A percentile compares a stretch with the other conserved stretches of the same genome.
Conservation (phyloP, 2,329 filamentous ascomycete species). For the Stemphylium beticola region DNA sequence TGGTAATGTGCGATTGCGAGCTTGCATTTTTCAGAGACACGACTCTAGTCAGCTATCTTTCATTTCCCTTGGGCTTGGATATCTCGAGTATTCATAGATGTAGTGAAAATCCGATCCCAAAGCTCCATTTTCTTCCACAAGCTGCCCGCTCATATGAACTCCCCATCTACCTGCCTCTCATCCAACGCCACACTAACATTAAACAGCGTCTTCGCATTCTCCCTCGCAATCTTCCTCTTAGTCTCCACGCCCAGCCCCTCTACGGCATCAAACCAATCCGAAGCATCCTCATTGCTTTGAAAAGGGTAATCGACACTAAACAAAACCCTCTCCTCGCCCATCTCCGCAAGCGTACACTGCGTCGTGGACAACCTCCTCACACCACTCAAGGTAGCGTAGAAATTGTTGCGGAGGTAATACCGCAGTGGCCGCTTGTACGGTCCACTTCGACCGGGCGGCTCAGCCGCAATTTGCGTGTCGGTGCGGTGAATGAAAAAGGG, state of each 20-base stretch:
- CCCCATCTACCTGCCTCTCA: not conserved
- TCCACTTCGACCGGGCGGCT: not conserved
- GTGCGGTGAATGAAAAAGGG: not conserved
- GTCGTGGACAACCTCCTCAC: not conserved
- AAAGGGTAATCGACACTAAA: not conserved
- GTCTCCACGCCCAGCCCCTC: not conserved
- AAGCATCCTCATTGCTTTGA: not conserved
- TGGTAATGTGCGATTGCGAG: too few relatives aligned
- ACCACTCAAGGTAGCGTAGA: not conserved
- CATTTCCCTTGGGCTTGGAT: too few relatives aligned
- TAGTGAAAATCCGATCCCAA: too few relatives aligned
- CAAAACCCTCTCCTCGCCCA: not conserved
- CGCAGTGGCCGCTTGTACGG: not conserved
- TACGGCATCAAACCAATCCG: not conserved
- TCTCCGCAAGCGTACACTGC: not conserved
- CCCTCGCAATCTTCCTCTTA: not conserved
- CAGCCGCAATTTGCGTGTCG: not conserved
- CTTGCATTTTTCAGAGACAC: too few relatives aligned
- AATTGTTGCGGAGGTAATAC: not conserved
- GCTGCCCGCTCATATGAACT: not conserved
- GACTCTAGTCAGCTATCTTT: too few relatives aligned
- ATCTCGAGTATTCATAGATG: too few relatives aligned
- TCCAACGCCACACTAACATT: not conserved
- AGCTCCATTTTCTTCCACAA: too few relatives aligned
- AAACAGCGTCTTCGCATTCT: not conserved